Conservation (phyloP, 371 early-diverging fungal species). For the Chytridiales sp. region DNA sequence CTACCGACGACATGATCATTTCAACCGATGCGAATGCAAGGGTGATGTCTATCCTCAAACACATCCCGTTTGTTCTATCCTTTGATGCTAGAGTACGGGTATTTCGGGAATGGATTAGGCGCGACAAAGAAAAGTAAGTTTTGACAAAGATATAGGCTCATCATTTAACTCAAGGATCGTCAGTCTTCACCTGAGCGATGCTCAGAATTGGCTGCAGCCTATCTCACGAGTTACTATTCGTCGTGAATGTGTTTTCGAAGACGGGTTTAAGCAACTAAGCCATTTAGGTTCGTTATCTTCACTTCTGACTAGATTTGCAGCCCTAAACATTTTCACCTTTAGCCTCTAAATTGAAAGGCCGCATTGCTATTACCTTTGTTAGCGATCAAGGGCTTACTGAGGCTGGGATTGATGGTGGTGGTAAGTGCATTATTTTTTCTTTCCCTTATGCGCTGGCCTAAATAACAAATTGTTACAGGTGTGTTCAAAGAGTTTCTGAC, state of each 20-base stretch:
- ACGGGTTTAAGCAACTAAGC: conserved; percentile 74
- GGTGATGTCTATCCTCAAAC: no score
- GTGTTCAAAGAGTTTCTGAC: conserved; percentile 93
- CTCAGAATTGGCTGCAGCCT: conserved; percentile 28
- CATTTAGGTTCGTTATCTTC: no score
- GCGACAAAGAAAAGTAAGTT: conserved; percentile 51
- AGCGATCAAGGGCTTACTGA: conserved; percentile 82
- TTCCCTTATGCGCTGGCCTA: neutral
- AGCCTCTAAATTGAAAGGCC: conserved; percentile 59
- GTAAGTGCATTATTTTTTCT: conserved; percentile 25
- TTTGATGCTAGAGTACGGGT: conserved; percentile 84
- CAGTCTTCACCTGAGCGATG: conserved; percentile 9
- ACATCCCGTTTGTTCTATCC: conserved; percentile 88
- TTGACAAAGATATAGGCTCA: neutral
- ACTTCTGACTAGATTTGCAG: no score
- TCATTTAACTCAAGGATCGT: neutral
- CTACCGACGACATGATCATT: conserved; percentile 9
- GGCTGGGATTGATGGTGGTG: conserved; percentile 94
- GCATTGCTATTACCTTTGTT: conserved; percentile 83
- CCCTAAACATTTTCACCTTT: no score
- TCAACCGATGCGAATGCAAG: conserved; percentile 66
- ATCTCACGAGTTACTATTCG: conserved; percentile 59
- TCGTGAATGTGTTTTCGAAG: conserved; percentile 81
- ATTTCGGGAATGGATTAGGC: conserved; percentile 74
- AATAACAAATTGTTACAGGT: conserved; percentile 10